These are phyloP conservation scores for Phytopythium helicoides DNA, from an alignment of 352 stramenopile genomes.

Conservation along the genomic window DNA sequence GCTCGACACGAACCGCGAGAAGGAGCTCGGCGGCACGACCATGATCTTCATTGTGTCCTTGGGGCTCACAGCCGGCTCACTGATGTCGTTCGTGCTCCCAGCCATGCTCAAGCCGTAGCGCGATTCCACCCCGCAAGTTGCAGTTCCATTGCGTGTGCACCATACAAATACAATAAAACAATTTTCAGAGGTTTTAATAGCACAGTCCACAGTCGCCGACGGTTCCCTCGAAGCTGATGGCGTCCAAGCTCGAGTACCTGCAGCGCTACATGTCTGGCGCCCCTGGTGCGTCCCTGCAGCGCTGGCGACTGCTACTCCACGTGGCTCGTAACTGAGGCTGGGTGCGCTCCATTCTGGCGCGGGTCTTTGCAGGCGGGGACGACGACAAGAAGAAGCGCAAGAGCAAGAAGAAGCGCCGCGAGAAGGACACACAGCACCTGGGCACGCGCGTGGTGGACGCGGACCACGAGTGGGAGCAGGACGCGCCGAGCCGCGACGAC, in stretches of 20 bases:
- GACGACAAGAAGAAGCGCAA: constrained; percentile 53
- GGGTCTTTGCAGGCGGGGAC: constrained; percentile 10
- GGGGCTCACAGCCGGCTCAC: constrained; percentile 62
- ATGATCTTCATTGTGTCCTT: constrained; percentile 85
- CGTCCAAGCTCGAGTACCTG: constrained; percentile 79
- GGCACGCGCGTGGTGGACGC: constrained; percentile 53
- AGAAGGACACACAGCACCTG: constrained; percentile 5
- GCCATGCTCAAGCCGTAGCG: constrained; percentile 80
- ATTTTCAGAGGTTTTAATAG: no score
- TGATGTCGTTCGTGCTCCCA: constrained; percentile 74
- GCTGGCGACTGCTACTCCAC: neutral
- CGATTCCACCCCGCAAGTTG: no score
- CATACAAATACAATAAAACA: constrained; percentile 1
- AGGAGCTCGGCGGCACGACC: constrained; percentile 69
- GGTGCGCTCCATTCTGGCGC: no score
- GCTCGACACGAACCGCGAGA: constrained; percentile 53
- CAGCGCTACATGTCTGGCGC: constrained; percentile 67
- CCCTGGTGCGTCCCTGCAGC: constrained; percentile 17
- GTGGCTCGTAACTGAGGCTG: neutral
- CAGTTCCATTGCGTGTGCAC: neutral
- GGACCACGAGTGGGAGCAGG: constrained; percentile 54
- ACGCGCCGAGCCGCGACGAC: constrained; percentile 34
- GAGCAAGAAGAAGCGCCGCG: constrained; percentile 40
- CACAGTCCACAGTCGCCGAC: no score
- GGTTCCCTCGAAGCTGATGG: no score